Evolutionary conservation across 495 filamentous ascomycete genomes (phyloP).

Genomic region (Xylaria nigripes): DNA sequence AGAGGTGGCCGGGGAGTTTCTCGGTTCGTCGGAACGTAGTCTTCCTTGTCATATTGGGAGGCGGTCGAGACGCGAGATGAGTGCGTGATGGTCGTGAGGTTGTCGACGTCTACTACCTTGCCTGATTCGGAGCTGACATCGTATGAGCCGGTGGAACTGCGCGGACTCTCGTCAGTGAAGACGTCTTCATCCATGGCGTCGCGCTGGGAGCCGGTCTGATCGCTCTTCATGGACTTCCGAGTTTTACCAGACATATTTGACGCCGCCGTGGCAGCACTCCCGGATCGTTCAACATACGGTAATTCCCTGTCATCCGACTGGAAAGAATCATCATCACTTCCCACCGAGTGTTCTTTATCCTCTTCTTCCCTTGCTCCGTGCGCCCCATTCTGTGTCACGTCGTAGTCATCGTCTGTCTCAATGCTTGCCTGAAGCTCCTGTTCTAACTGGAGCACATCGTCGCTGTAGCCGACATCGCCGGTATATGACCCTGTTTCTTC

Average conservation of each 20-base stretch:
- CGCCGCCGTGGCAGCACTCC: not conserved
- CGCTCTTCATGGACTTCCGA: constrained; percentile 23
- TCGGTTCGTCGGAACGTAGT: constrained; percentile 33
- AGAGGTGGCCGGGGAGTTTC: constrained; percentile 34
- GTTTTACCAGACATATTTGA: constrained; percentile 10
- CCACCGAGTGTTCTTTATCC: not conserved
- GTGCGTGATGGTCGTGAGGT: constrained; percentile 29
- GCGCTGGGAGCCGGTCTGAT: constrained; percentile 36
- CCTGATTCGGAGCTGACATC: constrained; percentile 21
- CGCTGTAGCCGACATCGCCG: constrained; percentile 3
- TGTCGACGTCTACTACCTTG: constrained; percentile 17
- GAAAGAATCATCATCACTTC: not conserved
- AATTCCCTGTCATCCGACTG: constrained; percentile 4
- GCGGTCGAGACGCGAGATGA: constrained; percentile 37
- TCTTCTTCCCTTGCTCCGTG: not conserved
- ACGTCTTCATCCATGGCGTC: constrained; percentile 47
- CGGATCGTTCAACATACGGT: constrained; percentile 1
- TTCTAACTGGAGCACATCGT: not conserved
- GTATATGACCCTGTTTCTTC: constrained; percentile 16
- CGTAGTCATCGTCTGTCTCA: constrained; percentile 3
- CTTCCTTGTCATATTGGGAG: constrained; percentile 32
- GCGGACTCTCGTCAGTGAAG: constrained; percentile 44
- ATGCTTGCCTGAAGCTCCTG: constrained; percentile 2
- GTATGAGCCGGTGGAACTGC: constrained; percentile 38
- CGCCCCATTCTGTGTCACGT: constrained; percentile 6